Conservation (phyloP, 75 land plant species). For the Cunninghamia lanceolata region DNA sequence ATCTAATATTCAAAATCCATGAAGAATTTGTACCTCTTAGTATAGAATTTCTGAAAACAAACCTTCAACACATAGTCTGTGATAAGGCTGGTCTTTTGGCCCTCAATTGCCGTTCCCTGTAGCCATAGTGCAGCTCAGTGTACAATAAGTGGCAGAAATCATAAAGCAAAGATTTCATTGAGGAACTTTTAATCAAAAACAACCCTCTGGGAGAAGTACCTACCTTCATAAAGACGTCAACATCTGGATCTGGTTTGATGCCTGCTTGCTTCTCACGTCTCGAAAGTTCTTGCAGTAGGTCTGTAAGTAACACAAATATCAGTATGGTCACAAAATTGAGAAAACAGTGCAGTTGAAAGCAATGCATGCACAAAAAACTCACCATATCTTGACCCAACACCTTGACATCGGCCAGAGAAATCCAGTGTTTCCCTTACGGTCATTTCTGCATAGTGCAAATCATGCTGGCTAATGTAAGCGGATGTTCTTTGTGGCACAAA, state of each 20-base stretch:
- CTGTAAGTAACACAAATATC: conserved; percentile 12
- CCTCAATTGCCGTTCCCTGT: conserved; percentile 38
- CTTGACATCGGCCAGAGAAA: conserved; percentile 79
- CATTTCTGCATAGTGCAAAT: conserved; percentile 72
- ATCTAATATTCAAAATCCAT: background rate
- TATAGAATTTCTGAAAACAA: background rate
- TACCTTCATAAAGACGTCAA: conserved; percentile 49
- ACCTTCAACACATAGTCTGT: conserved; percentile 47
- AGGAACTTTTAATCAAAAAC: background rate
- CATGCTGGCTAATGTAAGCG: conserved; percentile 74
- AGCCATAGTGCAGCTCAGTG: background rate
- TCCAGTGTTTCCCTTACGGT: conserved; percentile 87
- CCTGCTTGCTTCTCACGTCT: conserved; percentile 47
- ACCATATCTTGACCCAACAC: conserved; percentile 46
- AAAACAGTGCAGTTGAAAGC: background rate
- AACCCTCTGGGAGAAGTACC: background rate
- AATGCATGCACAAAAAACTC: background rate
- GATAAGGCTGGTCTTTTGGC: conserved; percentile 18
- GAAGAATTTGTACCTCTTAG: background rate
- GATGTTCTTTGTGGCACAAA: conserved; percentile 70
- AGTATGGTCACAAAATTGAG: background rate
- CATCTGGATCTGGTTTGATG: conserved; percentile 44
- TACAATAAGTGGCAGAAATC: background rate
- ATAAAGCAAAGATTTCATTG: background rate
- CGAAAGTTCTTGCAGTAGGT: conserved; percentile 36